A percentile compares a stretch with the other conserved stretches of the same genome.
Conservation (phyloP, 441 rosid species). For the Biscutella laevigata region DNA sequence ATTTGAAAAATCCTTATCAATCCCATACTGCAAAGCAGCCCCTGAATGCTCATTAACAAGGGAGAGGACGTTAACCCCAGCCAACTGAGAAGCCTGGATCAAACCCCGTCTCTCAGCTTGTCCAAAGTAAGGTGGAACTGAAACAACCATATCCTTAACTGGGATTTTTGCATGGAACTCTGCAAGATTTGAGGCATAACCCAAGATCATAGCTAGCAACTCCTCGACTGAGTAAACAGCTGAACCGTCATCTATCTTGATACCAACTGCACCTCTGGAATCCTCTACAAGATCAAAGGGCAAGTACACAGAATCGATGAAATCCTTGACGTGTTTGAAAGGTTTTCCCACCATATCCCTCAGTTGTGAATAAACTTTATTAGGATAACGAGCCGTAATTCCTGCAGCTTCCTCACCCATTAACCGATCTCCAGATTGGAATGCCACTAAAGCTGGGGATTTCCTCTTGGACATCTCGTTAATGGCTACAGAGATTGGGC, state of each 20-base stretch:
- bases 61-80: constrained; percentile 75
- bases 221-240: constrained; percentile 70
- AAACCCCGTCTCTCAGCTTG: constrained; percentile 88
- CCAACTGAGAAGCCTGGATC: constrained; percentile 78
- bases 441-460: constrained; percentile 78
- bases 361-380: constrained; percentile 66
- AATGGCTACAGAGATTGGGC: constrained; percentile 82
- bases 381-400: constrained; percentile 72
- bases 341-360: constrained; percentile 82
- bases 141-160: constrained; percentile 65
- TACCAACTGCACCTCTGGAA: constrained; percentile 60
- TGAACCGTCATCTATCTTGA: constrained; percentile 45
- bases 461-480: constrained; percentile 98
- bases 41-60: constrained; percentile 81
- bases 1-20: constrained; percentile 84
- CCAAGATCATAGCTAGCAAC: constrained; percentile 71
- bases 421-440: constrained; percentile 63
- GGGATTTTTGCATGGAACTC: constrained; percentile 66
- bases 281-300: constrained; percentile 64
- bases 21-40: constrained; percentile 96
- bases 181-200: constrained; percentile 57
- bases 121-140: constrained; percentile 86
- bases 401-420: constrained; percentile 94
- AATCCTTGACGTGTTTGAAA: constrained; percentile 43
- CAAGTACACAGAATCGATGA: constrained; percentile 56